Evolutionary conservation across 164 flowering plant genomes (phyloP), one percentile per base, ranked within the genome.

Genomic region (Vitis amurensis): DNA sequence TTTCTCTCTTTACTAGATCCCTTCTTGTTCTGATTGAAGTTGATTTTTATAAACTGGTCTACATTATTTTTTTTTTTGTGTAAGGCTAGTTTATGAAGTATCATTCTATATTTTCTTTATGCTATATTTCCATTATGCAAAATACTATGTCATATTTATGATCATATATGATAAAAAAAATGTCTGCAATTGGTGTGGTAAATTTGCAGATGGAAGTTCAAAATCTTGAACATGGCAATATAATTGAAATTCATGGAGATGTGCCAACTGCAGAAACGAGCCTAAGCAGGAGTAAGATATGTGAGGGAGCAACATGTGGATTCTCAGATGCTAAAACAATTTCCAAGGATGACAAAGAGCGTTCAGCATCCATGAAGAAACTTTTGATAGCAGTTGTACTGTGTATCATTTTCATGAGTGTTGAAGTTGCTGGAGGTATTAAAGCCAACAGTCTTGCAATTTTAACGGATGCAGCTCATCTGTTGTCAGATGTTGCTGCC

Each of bases 361-460:
- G 98, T 3, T 73, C 85, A 16, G 78, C 77, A 15, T 89, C 97
- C 23, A 89, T 87, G 88, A 68, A 81, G 68, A 93, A 93, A 67
- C 91, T 93, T 58, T 68, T 78, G 69, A 74, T 86, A 7, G 93
- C 92, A 2, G 94, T 88, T 70, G 71, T 71, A 3, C 87, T 93
- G 1, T 93, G 97, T 71, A 52, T 88, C 29, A 59, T 91, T 11
- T 93, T 93, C 75, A 93, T 93, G 93, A 72, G 77, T 49, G 85
- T 93, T 13, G 98, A 93, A 81, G 88, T 93, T 50, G 84, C 68
- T 52, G 97, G 98, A 66, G 98, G 97, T 27, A 83, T 93, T 27
- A 85, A 91, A 79, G 94, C 98, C 69, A 92, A 92, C 74, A 92
- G 98, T 76, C 88, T 92, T 14, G 93, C 97, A 16, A 91, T 92